phyloP scores from a whole-genome alignment of 805 yeast species.

The Candida suzukii region DNA sequence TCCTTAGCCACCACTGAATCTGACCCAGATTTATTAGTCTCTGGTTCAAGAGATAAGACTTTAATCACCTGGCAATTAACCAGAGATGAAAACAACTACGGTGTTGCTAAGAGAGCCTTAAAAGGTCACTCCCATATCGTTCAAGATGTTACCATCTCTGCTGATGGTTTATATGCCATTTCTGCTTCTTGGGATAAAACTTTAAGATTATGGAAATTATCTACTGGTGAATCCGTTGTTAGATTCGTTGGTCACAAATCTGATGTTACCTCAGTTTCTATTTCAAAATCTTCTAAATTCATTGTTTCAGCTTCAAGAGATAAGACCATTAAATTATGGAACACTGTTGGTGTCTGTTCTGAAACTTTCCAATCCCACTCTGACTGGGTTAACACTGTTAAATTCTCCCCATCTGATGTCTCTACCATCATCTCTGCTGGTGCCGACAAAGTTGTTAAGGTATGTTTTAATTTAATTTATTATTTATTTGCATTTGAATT shows the following conservation, averaged over 20 bases:
- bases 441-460: conserved; percentile 98
- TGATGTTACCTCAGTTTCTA: conserved; percentile 95
- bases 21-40: conserved; percentile 95
- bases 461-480: conserved; percentile 46
- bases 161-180: conserved; percentile 96
- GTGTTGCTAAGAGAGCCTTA: conserved; percentile 96
- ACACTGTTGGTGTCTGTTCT: conserved; percentile 95
- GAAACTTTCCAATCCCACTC: conserved; percentile 90
- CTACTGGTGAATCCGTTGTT: conserved; percentile 86
- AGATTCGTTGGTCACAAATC: conserved; percentile 98
- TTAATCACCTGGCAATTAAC: conserved; percentile 96
- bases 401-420: conserved; percentile 83
- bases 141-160: conserved; percentile 94
- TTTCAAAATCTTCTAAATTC: conserved; percentile 94
- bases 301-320: conserved; percentile 99
- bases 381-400: conserved; percentile 99
- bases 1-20: conserved; percentile 96
- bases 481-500: conserved; percentile 1
- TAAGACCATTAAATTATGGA: conserved; percentile 99
- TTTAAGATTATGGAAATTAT: conserved; percentile 96
- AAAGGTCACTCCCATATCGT: conserved; percentile 99
- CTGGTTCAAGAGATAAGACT: conserved; percentile 98
- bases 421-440: conserved; percentile 91
- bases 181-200: conserved; percentile 99
- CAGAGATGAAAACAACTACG: conserved; percentile 94